phyloP scores from a whole-genome alignment of 208 protist genomes.

The Trypanosoma melophagium region DNA sequence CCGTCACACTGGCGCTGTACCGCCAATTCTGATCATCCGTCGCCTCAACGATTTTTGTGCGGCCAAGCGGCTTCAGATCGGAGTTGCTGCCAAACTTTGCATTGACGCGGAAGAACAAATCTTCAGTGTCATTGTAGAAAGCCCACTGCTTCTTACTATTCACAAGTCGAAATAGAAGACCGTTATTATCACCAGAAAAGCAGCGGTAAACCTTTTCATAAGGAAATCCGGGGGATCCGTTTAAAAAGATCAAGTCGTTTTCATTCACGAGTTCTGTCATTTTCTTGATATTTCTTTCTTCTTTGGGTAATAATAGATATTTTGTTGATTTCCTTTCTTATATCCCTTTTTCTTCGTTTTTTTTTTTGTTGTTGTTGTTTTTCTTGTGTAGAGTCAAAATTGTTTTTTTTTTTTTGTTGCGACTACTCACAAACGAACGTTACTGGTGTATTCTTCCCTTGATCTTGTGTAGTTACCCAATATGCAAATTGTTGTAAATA shows the following conservation, averaged over 20 bases:
- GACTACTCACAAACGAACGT: too few relatives aligned
- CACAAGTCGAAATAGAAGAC: constrained; percentile 83
- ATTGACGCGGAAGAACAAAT: constrained; percentile 40
- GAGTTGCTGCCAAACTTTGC: constrained; percentile 37
- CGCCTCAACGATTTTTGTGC: constrained; percentile 18
- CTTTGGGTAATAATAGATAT: background rate
- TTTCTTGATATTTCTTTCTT: constrained; percentile 10
- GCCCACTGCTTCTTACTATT: constrained; percentile 60
- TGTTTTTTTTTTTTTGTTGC: too few relatives aligned
- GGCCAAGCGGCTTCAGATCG: constrained; percentile 43
- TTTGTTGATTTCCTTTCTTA: background rate
- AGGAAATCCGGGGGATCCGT: constrained; percentile 22
- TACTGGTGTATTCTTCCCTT: too few relatives aligned
- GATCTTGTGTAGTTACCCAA: too few relatives aligned
- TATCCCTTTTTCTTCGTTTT: constrained; percentile 12
- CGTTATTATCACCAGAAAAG: constrained; percentile 76
- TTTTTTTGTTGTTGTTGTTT: background rate
- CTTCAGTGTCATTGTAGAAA: constrained; percentile 83
- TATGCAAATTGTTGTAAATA: too few relatives aligned
- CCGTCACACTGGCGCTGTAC: constrained; percentile 11
- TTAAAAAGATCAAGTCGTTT: constrained; percentile 8
- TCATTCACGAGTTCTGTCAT: constrained; percentile 47
- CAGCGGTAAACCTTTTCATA: constrained; percentile 65
- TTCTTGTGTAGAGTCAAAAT: background rate
- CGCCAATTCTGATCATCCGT: constrained; percentile 24